Evolutionary conservation across 2,329 filamentous ascomycete genomes (phyloP), one percentile per base, ranked within the genome.

Genomic region (Myriosclerotinia duriaeana): DNA sequence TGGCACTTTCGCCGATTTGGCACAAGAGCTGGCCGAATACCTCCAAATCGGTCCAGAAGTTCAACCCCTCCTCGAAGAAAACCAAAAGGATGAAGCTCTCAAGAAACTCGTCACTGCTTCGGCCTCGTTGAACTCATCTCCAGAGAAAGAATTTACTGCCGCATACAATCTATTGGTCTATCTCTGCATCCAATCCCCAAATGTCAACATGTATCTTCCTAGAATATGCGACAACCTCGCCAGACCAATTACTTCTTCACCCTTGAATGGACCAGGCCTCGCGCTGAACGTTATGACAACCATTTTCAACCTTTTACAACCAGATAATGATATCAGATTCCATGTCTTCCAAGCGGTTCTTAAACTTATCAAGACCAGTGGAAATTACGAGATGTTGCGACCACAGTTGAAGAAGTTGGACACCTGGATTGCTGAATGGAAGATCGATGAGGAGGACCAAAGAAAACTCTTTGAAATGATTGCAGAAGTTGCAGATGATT

Each of bases 151-250:
- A 80, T 95, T 97, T 78, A 93, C 92, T 69, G 90, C 94, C 68
- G 92, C 94, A 69, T 97, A 97, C 82, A 98, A 99, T 82, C 89
- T 98, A 74, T 89, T 99, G 78, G 89, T 98, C 77, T 92, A 97
- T 83, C 89, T 99, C 68, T 87, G 96, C 72, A 85, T 92, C 75
- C 92, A 96, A 81, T 92, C 93, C 68, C 87, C 90, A 74, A 91
- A 93, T 74, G 86, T 90, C 72, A 89, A 92, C 79, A 91, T 90
- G 80, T 90, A 95, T 82, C 88, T 99, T 72, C 90, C 92, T 68
- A 86, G 86, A 74, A 89, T 99, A 76, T 98, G 95, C 87, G 84
- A 88, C 76, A 94, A 96, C 81, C 91, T 99, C 76, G 87, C 87
- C 72, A 90, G 92, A 78, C 94, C 95, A 71, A 87, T 98, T 77